These are phyloP conservation scores for Fusarium xyrophilum DNA, from an alignment of 2,329 filamentous ascomycete species.

Conservation along the genomic window DNA sequence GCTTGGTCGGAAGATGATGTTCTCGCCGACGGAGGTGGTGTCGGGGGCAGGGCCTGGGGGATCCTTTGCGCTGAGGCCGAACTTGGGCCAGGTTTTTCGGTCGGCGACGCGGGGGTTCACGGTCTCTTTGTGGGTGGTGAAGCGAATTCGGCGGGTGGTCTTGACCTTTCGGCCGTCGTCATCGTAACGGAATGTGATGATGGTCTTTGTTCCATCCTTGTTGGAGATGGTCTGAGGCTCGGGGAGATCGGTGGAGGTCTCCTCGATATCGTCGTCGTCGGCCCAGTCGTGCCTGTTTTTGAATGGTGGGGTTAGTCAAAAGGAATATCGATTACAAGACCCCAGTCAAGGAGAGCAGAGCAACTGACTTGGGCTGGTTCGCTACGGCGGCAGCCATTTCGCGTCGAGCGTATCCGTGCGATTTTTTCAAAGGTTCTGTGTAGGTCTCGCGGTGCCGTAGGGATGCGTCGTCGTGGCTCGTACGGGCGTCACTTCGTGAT, in stretches of 20 bases:
- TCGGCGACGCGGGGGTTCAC: slow-evolving; percentile 97
- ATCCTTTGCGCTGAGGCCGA: slow-evolving; percentile 89
- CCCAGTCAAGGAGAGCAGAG: slow-evolving; percentile 19
- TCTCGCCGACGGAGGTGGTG: slow-evolving; percentile 94
- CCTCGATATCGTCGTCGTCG: slow-evolving; percentile 90
- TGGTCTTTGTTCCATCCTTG: slow-evolving; percentile 98
- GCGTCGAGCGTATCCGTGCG: slow-evolving; percentile 32
- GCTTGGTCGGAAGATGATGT: slow-evolving; percentile 94
- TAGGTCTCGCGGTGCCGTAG: slow-evolving; percentile 28
- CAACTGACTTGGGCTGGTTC: slow-evolving; percentile 52
- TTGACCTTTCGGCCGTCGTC: slow-evolving; percentile 96
- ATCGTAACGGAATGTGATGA: slow-evolving; percentile 87
- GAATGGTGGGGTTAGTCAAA: slow-evolving; percentile 49
- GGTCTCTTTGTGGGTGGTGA: slow-evolving; percentile 87
- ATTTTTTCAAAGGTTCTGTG: slow-evolving; percentile 15
- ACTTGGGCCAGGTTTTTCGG: slow-evolving; percentile 92
- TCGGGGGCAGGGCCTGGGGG: slow-evolving; percentile 80
- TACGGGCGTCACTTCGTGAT: slow-evolving; percentile 41
- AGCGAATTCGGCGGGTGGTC: slow-evolving; percentile 93
- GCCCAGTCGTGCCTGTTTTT: slow-evolving; percentile 79
- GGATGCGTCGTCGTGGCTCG: slow-evolving; percentile 36
- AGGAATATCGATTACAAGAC: slow-evolving; percentile 25
- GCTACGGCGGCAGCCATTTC: slow-evolving; percentile 51
- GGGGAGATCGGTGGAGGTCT: slow-evolving; percentile 73
- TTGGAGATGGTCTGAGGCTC: slow-evolving; percentile 89